Percentiles rank a stretch among this genome's conserved stretches.
Conservation (phyloP, 371 early-diverging fungal genomes). For the Apophysomyces variabilis region DNA sequence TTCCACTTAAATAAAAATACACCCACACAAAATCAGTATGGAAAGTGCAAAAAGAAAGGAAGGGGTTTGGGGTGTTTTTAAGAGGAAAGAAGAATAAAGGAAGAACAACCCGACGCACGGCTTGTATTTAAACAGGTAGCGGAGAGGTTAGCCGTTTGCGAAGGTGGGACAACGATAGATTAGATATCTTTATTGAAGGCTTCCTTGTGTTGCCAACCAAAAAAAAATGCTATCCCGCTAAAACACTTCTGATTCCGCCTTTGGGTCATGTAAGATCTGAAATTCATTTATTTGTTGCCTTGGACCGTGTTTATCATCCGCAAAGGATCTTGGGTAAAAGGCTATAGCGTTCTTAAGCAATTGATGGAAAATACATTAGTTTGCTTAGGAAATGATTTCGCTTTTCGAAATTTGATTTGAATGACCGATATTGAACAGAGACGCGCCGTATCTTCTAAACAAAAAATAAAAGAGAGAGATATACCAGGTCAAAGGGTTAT, state of each 20-base stretch:
- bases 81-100: slow-evolving; percentile 7
- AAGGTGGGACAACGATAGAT: slow-evolving; percentile 34
- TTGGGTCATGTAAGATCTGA: neutral
- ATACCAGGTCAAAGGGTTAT: slow-evolving; percentile 2
- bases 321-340: neutral
- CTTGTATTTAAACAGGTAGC: slow-evolving; percentile 13
- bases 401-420: slow-evolving; percentile 11
- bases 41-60: slow-evolving; percentile 21
- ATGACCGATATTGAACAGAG: slow-evolving; percentile 13
- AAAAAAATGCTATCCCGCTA: slow-evolving; percentile 19
- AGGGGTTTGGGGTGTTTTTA: slow-evolving; percentile 10
- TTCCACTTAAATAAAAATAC: slow-evolving; percentile 14
- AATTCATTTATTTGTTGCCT: neutral
- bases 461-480: too few relatives aligned
- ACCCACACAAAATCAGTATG: slow-evolving; percentile 12
- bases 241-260: slow-evolving; percentile 22
- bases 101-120: slow-evolving; percentile 26
- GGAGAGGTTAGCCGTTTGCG: slow-evolving; percentile 15
- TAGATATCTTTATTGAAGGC: slow-evolving; percentile 31
- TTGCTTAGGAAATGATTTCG: neutral
- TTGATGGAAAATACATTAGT: neutral
- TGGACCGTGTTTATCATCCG: neutral
- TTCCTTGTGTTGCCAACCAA: slow-evolving; percentile 22
- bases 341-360: neutral
- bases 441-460: neutral